Base-by-base conservation (phyloP, 768 basidiomycete species). In the Russula compacta region DNA sequence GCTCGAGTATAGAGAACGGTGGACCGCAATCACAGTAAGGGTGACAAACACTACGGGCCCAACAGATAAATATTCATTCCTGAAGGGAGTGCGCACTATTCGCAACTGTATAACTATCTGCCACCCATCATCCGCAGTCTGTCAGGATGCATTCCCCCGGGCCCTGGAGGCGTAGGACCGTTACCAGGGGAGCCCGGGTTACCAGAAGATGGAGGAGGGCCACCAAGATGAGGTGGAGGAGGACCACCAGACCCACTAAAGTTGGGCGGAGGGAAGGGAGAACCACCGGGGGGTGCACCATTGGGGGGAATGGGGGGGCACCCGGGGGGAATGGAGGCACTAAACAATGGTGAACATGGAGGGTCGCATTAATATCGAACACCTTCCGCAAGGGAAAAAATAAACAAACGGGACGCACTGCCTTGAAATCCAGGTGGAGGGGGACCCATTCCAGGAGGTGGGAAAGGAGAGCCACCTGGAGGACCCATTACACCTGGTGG, bases 61-160 rank as follows among this genome's bases (percentile, higher is more conserved):
- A 49, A 46, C n/a, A 49, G n/a, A 29, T 8, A 40, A 48, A 3
- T 6, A 3, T 19, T 32, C 7, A 21, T 19, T 1, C 4, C 19
- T 44, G 21, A 15, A 48, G 19, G n/a, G 17, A 11, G 32, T 15
- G 15, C 39, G 19, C 19, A 48, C 21, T 48, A 39, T 35, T 55
- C 33, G 36, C 11, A 54, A 35, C 48, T 14, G 21, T 33, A 17
- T 24, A 57, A 38, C 33, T 44, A 61, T 52, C 55, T 56, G 10
- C 56, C 10, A 49, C 52, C 79, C 85, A 92, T 83, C 89, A 92
- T 91, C 60, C 88, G 79, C 72, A 89, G 67, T 60, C 90, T 81
- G 73, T 92, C 90, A 10, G 90, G 90, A 71, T 92, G 90, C 65
- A 92, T 91, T n/a, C 79, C 80, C n/a, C 78, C 83, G 46, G 86